phyloP scores from a whole-genome alignment of 305 asterid genomes.

The Solanum hybrid region DNA sequence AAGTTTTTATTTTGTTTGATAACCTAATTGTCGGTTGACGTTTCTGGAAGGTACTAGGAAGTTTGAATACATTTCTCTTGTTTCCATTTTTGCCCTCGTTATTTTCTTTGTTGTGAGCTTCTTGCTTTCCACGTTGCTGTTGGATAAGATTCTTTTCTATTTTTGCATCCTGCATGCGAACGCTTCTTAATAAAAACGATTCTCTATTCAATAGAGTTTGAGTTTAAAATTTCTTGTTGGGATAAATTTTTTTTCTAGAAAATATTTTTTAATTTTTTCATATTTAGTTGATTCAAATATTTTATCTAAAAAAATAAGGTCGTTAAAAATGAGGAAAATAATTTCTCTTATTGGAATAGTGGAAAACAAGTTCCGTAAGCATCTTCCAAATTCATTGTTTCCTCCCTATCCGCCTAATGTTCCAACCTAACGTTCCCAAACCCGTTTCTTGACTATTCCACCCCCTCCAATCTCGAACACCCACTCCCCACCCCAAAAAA shows the following conservation, averaged over 20 bases:
- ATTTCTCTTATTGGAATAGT: background rate
- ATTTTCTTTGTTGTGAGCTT: background rate
- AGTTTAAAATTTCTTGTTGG: too few relatives aligned
- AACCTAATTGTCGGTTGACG: background rate
- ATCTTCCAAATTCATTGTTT: too few relatives aligned
- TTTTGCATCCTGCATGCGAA: too few relatives aligned
- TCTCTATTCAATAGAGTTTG: too few relatives aligned
- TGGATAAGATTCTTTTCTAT: background rate
- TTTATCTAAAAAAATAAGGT: too few relatives aligned
- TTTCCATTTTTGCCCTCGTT: background rate
- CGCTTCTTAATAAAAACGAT: background rate
- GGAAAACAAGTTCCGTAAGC: background rate
- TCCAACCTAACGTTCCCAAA: background rate
- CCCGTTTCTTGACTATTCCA: background rate
- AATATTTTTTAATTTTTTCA: too few relatives aligned
- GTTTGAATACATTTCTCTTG: background rate
- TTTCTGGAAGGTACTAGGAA: background rate
- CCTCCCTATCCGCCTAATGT: background rate
- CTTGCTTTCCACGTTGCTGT: background rate
- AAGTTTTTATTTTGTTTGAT: background rate
- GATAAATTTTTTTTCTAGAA: too few relatives aligned
- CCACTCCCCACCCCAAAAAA: background rate
- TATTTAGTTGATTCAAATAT: too few relatives aligned
- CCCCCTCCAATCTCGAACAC: background rate
- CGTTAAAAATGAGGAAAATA: too few relatives aligned